These are phyloP conservation scores for Chlorella sp. DNA, from an alignment of 139 green algal species.

Conservation along the genomic window DNA sequence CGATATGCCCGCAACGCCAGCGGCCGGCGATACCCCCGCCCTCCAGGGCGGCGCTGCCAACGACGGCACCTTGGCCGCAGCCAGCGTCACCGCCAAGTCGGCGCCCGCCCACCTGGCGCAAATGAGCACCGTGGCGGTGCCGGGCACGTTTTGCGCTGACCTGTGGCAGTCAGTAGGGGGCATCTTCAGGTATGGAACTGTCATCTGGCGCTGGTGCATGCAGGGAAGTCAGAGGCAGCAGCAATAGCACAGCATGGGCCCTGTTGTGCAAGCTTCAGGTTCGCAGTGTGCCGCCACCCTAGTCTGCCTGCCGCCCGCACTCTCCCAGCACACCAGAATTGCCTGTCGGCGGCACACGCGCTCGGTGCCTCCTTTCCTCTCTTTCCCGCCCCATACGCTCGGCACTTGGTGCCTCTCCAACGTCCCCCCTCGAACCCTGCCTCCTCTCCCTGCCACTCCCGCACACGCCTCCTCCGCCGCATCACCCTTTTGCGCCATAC, in stretches of 20 bases:
- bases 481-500: not conserved
- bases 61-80: not conserved
- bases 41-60: not conserved
- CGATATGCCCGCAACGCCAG: not conserved
- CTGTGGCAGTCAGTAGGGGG: not conserved
- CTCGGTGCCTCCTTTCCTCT: no score
- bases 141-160: conserved; percentile 9
- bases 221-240: no score
- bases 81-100: not conserved
- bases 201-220: not conserved
- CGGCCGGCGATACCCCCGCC: not conserved
- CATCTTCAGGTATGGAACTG: not conserved
- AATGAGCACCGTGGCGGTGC: not conserved
- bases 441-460: not conserved
- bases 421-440: not conserved
- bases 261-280: no score
- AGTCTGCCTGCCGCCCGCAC: no score
- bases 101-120: not conserved
- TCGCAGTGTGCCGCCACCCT: no score
- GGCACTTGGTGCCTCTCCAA: no score
- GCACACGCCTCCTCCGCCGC: not conserved
- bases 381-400: no score
- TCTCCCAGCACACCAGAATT: no score
- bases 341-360: no score
- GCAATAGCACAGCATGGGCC: no score